These are phyloP conservation scores for Naganishia kalamii DNA, from an alignment of 768 basidiomycete species.

Conservation along the genomic window DNA sequence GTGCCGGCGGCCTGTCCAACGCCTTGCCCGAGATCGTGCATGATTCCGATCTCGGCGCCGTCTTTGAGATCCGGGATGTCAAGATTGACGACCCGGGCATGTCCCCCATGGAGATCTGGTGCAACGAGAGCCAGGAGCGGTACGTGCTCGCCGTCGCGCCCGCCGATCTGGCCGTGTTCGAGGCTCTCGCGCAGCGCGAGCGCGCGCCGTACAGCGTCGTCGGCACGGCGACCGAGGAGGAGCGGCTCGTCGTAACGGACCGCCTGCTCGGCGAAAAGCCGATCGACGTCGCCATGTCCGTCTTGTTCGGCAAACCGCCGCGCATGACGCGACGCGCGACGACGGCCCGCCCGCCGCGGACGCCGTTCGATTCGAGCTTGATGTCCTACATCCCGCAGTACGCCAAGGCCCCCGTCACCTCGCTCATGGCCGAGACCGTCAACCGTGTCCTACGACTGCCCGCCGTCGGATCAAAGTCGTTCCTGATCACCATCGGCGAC, in stretches of 20 bases:
- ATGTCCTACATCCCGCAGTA: conserved; percentile 54
- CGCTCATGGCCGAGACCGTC: conserved; percentile 56
- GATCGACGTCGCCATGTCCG: conserved; percentile 85
- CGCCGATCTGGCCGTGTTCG: conserved; percentile 59
- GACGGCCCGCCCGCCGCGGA: conserved; percentile 49
- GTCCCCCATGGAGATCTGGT: conserved; percentile 99
- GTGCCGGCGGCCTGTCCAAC: conserved; percentile 93
- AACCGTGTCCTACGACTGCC: conserved; percentile 82
- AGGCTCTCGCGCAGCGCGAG: conserved; percentile 73
- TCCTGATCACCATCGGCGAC: conserved; percentile 97
- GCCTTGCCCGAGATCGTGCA: conserved; percentile 95
- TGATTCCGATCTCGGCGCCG: conserved; percentile 84
- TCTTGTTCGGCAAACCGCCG: conserved; percentile 92
- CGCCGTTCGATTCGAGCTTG: conserved; percentile 67
- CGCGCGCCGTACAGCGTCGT: conserved; percentile 90
- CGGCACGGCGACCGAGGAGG: conserved; percentile 72
- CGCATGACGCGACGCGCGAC: conserved; percentile 73
- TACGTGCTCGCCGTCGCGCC: conserved; percentile 86
- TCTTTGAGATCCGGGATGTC: conserved; percentile 88
- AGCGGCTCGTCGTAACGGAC: conserved; percentile 84
- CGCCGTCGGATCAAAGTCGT: conserved; percentile 88
- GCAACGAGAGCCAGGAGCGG: conserved; percentile 96
- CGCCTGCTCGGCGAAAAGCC: conserved; percentile 69
- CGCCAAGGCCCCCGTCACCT: conserved; percentile 47
- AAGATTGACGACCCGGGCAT: conserved; percentile 84